Evolutionary conservation across 2,329 filamentous ascomycete species (phyloP).

Genomic region (Penicillium vulpinum): DNA sequence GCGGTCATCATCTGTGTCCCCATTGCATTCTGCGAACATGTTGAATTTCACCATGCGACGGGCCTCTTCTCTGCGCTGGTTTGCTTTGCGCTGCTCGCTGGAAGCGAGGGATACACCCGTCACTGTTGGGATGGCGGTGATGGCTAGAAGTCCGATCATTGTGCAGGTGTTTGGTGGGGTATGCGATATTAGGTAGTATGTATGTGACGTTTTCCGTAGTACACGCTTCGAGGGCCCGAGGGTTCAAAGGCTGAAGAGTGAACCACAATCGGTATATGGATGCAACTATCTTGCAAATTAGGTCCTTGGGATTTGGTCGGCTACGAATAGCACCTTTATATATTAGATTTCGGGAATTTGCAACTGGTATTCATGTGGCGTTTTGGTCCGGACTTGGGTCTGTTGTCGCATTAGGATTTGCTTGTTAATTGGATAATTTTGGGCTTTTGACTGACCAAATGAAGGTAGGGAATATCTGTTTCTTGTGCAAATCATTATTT

Average conservation of each 20-base stretch:
- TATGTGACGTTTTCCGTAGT: background rate
- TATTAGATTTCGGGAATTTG: background rate
- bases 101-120: constrained; percentile 49
- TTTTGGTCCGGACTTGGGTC: background rate
- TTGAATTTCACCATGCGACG: constrained; percentile 51
- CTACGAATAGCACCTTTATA: background rate
- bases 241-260: background rate
- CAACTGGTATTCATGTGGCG: background rate
- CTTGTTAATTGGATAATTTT: background rate
- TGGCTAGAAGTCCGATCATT: constrained; percentile 44
- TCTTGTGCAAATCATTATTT: background rate
- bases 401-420: background rate
- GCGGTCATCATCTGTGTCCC: constrained; percentile 36
- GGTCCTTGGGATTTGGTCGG: background rate
- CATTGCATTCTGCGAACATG: constrained; percentile 42
- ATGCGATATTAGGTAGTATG: background rate
- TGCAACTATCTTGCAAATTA: background rate
- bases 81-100: constrained; percentile 48
- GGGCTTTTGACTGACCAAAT: background rate
- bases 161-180: constrained; percentile 13
- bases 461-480: background rate
- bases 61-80: constrained; percentile 45
- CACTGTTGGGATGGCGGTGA: constrained; percentile 48
- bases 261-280: background rate
- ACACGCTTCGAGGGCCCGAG: background rate